A percentile compares a stretch with the other conserved stretches of the same genome.
Evolutionary conservation across 306 rosid genomes (phyloP).

Genomic region (Cucumis hystrix): DNA sequence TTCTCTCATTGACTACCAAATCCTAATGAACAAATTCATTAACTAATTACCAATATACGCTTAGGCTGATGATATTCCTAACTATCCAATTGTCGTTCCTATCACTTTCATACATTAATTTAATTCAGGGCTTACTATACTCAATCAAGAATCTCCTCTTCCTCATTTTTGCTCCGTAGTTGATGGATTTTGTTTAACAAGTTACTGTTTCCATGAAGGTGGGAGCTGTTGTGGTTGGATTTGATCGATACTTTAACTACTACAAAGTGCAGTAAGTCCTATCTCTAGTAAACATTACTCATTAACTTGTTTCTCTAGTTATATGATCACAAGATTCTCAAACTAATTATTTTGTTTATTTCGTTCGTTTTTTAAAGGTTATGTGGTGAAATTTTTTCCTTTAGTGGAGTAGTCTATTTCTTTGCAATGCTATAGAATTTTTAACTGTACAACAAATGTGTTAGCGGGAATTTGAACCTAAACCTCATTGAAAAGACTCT

Average conservation of each 20-base stretch:
- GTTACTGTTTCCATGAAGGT: conserved; percentile 27
- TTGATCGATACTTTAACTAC: conserved; percentile 97
- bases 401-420: not conserved
- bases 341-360: not conserved
- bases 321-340: not conserved
- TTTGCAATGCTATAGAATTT: not conserved
- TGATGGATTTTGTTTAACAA: not conserved
- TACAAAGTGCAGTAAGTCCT: conserved; percentile 86
- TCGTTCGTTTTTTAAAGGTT: not conserved
- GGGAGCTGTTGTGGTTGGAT: conserved; percentile 98
- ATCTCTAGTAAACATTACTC: not conserved
- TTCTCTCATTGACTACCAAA: not conserved
- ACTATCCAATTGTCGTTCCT: not conserved
- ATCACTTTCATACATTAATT: not conserved
- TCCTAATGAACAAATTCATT: not conserved
- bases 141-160: not conserved
- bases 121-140: not conserved
- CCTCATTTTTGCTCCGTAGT: not conserved
- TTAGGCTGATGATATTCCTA: not conserved
- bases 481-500: not conserved
- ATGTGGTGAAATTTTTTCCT: not conserved
- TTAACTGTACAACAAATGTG: not conserved
- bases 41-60: not conserved
- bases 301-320: not conserved
- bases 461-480: not conserved